Conservation (phyloP, 1,284 basidiomycete species). For the Heterobasidion annosum region DNA sequence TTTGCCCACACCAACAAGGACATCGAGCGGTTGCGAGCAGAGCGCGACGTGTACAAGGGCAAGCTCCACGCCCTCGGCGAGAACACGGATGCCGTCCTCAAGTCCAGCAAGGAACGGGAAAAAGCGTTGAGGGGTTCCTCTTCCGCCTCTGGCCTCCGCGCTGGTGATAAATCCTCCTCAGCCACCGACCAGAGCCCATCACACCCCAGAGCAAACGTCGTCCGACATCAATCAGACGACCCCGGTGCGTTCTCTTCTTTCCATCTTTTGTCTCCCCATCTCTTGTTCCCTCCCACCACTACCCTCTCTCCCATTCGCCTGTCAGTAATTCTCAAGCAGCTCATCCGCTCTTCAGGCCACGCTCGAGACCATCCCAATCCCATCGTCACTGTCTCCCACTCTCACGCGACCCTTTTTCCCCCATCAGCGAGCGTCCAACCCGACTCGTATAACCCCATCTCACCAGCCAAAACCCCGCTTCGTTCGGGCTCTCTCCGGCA, state of each 20-base stretch:
- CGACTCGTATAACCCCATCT: background rate
- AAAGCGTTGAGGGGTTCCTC: constrained; percentile 11
- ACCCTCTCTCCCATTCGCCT: background rate
- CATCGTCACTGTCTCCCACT: constrained; percentile 1
- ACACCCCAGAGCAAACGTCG: constrained; percentile 22
- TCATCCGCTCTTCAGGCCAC: background rate
- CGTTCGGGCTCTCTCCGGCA: background rate
- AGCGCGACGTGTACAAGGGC: constrained; percentile 62
- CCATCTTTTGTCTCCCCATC: background rate
- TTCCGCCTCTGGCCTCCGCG: constrained; percentile 10
- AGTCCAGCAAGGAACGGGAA: constrained; percentile 22
- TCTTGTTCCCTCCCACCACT: background rate
- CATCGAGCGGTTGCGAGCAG: constrained; percentile 69
- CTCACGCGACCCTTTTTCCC: background rate
- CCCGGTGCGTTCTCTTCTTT: constrained; percentile 32
- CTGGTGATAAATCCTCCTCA: constrained; percentile 1
- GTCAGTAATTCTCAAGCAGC: background rate
- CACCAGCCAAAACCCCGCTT: background rate
- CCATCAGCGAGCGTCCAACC: background rate
- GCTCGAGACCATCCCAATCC: background rate
- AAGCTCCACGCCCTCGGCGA: constrained; percentile 35
- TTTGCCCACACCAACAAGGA: constrained; percentile 72
- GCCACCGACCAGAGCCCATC: constrained; percentile 1
- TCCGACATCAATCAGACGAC: constrained; percentile 43
- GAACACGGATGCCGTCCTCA: constrained; percentile 24